These are phyloP conservation scores for Xylaria arbuscula DNA, from an alignment of 2,329 filamentous ascomycete species.

Conservation along the genomic window DNA sequence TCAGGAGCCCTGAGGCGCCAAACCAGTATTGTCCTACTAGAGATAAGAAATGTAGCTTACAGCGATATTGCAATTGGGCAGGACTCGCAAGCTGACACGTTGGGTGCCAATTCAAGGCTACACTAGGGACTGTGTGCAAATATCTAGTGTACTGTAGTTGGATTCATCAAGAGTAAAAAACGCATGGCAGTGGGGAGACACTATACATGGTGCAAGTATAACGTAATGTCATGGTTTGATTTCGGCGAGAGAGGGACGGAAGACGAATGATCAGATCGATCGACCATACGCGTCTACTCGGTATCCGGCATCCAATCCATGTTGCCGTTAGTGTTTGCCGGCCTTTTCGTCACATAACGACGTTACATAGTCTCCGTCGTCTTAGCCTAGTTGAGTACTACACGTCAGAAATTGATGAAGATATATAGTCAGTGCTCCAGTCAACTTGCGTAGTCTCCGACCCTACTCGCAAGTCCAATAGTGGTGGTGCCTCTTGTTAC, in stretches of 20 bases:
- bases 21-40: neutral
- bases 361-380: neutral
- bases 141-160: neutral
- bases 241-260: neutral
- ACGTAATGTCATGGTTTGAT: neutral
- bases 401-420: neutral
- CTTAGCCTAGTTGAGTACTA: neutral
- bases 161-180: neutral
- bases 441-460: neutral
- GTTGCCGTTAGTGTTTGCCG: neutral
- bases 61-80: neutral
- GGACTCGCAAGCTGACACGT: neutral
- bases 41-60: neutral
- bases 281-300: too few species aligned
- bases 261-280: neutral
- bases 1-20: neutral
- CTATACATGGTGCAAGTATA: neutral
- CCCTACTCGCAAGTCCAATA: neutral
- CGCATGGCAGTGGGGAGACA: neutral
- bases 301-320: neutral
- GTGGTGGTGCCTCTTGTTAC: slow-evolving; percentile 6
- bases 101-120: neutral
- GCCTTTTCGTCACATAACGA: neutral
- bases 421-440: neutral
- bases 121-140: neutral